Evolutionary conservation across 352 stramenopile species (phyloP).

Genomic region (Globisporangium cystogenes): DNA sequence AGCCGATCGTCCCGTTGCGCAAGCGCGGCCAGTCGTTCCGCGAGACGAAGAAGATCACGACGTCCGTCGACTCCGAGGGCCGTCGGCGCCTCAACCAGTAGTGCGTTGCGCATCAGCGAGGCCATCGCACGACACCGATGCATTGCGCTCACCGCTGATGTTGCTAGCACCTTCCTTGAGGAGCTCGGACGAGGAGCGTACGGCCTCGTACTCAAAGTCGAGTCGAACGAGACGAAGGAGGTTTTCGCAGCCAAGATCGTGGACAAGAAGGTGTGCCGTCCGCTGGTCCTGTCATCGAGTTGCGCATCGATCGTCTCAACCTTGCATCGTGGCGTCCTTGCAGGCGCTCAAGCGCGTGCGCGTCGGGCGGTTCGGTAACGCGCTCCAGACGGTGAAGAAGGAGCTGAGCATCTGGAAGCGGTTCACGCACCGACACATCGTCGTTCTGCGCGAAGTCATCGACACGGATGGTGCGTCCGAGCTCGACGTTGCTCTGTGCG

Average conservation of each 20-base stretch:
- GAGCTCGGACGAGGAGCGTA: conserved; percentile 74
- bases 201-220: conserved; percentile 58
- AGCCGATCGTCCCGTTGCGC: conserved; percentile 45
- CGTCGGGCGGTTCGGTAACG: conserved; percentile 68
- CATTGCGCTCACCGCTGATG: neutral
- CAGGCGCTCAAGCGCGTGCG: conserved; percentile 56
- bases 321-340: neutral
- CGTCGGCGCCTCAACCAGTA: conserved; percentile 71
- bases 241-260: conserved; percentile 72
- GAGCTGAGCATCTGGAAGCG: conserved; percentile 97
- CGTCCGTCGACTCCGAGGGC: conserved; percentile 43
- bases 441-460: conserved; percentile 94
- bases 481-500: neutral
- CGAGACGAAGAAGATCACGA: conserved; percentile 52
- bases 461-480: conserved; percentile 74
- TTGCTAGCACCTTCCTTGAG: conserved; percentile 56
- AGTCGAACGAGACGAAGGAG: conserved; percentile 64
- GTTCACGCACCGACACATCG: conserved; percentile 93
- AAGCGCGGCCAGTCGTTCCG: conserved; percentile 66
- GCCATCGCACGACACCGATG: neutral
- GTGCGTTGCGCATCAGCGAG: conserved; percentile 14
- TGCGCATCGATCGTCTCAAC: neutral
- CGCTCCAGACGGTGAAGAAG: conserved; percentile 80
- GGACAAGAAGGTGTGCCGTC: conserved; percentile 45
- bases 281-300: neutral